These are phyloP conservation scores for Croton setiger DNA, from an alignment of 441 rosid species.

Conservation along the genomic window DNA sequence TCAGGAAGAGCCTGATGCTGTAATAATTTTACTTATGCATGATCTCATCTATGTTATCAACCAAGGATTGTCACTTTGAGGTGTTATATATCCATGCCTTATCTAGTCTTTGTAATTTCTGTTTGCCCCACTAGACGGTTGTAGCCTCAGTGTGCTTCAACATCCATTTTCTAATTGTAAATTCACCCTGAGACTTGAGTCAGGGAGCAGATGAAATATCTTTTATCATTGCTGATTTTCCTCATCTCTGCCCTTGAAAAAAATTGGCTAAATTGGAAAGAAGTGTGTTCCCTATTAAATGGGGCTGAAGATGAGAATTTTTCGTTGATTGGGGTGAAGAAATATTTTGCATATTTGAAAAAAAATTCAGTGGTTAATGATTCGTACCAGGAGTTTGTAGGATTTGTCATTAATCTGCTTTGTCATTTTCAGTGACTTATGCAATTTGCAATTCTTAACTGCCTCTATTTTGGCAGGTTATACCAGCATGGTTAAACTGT, in stretches of 20 bases:
- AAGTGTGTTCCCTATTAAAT: not conserved
- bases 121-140: not conserved
- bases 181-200: not conserved
- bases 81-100: not conserved
- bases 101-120: not conserved
- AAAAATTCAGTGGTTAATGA: not conserved
- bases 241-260: not conserved
- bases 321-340: not conserved
- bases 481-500: slow-evolving; percentile 99
- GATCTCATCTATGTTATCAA: not conserved
- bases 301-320: not conserved
- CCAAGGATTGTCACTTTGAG: not conserved
- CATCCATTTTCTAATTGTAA: not conserved
- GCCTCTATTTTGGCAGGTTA: slow-evolving; percentile 43
- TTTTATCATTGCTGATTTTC: not conserved
- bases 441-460: not conserved
- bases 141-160: not conserved
- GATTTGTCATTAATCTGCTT: not conserved
- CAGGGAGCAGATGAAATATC: not conserved
- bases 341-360: not conserved
- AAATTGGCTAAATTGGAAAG: not conserved
- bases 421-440: not conserved
- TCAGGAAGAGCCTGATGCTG: not conserved
- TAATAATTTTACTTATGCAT: not conserved
- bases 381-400: not conserved